Conservation (phyloP, 257 asterid species). For the Petrea volubilis region DNA sequence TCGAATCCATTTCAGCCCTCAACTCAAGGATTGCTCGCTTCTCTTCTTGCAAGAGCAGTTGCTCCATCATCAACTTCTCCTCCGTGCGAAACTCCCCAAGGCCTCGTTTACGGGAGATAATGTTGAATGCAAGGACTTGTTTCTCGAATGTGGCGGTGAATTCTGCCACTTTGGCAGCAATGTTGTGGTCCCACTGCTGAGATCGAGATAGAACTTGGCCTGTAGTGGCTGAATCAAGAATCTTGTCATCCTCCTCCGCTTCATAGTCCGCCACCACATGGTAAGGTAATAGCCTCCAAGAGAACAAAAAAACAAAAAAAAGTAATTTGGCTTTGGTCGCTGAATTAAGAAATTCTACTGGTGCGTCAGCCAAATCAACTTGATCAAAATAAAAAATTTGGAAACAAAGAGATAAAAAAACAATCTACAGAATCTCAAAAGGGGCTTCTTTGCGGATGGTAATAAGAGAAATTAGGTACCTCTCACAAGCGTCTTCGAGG, state of each 20-base stretch:
- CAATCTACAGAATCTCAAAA: too few species aligned
- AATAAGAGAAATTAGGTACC: too few species aligned
- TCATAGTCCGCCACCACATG: slow-evolving; percentile 99
- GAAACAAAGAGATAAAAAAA: not conserved
- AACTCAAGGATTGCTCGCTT: slow-evolving; percentile 57
- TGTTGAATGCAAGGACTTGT: slow-evolving; percentile 95
- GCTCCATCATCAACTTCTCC: slow-evolving; percentile 97
- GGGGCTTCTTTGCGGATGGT: too few species aligned
- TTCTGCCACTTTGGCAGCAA: slow-evolving; percentile 94
- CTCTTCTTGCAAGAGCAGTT: slow-evolving; percentile 79
- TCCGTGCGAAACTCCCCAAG: slow-evolving; percentile 93
- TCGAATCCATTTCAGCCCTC: slow-evolving; percentile 66
- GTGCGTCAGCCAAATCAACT: too few species aligned
- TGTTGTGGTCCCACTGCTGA: slow-evolving; percentile 98
- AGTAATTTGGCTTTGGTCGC: not conserved
- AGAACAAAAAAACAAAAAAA: slow-evolving; percentile 12
- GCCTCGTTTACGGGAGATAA: slow-evolving; percentile 77
- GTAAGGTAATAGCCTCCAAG: slow-evolving; percentile 87
- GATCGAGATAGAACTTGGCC: slow-evolving; percentile 92
- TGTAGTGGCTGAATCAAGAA: slow-evolving; percentile 86
- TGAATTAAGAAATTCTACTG: not conserved
- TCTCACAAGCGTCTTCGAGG: slow-evolving; percentile 93
- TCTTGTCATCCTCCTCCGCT: slow-evolving; percentile 99
- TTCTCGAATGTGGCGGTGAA: slow-evolving; percentile 97
- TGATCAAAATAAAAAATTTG: too few species aligned